Evolutionary conservation across 208 protist genomes (phyloP), one percentile per base, ranked within the genome.

Genomic region (Trypanosomatidae sp.): DNA sequence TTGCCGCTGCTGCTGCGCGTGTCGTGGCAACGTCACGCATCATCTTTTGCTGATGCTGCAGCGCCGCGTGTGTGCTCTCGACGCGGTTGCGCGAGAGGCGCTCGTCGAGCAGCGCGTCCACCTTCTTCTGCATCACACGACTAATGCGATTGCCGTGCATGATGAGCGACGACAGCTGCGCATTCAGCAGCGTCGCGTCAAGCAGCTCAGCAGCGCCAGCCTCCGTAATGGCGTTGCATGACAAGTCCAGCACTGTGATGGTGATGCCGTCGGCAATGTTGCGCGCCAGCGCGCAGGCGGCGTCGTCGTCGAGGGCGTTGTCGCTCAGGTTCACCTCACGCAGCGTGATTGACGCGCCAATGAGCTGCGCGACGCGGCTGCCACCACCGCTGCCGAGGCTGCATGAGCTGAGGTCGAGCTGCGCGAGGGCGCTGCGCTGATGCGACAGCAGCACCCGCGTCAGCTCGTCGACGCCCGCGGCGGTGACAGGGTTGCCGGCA

Each of bases 291-390:
- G 61, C 56, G 16, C 66, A 56, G 5, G 84, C 79, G 15, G 63
- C 68, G 56, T 89, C 84, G 51, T 92, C 80, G 42, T 92, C 76
- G 22, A 89, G 53, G 13, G 61, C 48, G 56, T 92, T 92, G 57
- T 86, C 79, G 51, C 73, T 78, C 3, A 92, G 66, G 48, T 89
- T 80, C 25, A 89, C 26, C 13, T 81, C 70, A 26, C 60, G 61
- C 0, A 92, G 38, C 0, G 71, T 68, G 27, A 66, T 70, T 42
- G 79, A 85, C 5, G 63, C 57, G 26, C 54, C 64, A 15, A 92
- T 72, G 6, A 89, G 48, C 30, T 61, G 68, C 19, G 79, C 79
- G 7, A 92, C 63, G 23, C 74, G 75, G 48, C 74, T 70, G 2
- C 73, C 79, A 6, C 84, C 84, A 21, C 53, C 63, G 16, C 66